These are phyloP conservation scores for Teunomyces pallodes DNA, from an alignment of 805 yeast species.

Conservation along the genomic window DNA sequence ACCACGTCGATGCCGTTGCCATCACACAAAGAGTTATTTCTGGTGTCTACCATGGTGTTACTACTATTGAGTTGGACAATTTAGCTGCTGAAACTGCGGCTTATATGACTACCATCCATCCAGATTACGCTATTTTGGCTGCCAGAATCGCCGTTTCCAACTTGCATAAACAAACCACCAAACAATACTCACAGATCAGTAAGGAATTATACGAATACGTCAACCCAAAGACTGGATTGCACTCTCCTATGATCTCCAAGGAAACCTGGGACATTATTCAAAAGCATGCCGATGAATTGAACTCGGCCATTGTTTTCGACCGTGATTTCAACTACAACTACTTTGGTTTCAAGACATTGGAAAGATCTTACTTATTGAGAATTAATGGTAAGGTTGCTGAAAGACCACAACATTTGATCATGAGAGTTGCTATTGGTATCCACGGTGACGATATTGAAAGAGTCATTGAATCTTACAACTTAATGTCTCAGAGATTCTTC, in stretches of 20 bases:
- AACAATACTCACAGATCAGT: slow-evolving; percentile 76
- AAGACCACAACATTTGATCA: slow-evolving; percentile 59
- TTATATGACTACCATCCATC: slow-evolving; percentile 94
- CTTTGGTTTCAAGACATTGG: slow-evolving; percentile 61
- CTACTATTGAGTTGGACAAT: slow-evolving; percentile 71
- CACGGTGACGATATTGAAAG: slow-evolving; percentile 53
- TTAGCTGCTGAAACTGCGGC: slow-evolving; percentile 96
- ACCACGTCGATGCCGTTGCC: slow-evolving; percentile 91
- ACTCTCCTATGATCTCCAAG: slow-evolving; percentile 42
- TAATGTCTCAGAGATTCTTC: slow-evolving; percentile 58
- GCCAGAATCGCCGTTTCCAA: slow-evolving; percentile 95
- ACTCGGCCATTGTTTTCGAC: slow-evolving; percentile 45
- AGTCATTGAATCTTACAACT: slow-evolving; percentile 55
- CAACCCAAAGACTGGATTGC: slow-evolving; percentile 74
- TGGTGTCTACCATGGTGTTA: slow-evolving; percentile 97
- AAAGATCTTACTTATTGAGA: slow-evolving; percentile 55
- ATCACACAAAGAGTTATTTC: slow-evolving; percentile 94
- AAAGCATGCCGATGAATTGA: slow-evolving; percentile 40
- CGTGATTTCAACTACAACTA: slow-evolving; percentile 56
- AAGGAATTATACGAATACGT: slow-evolving; percentile 70
- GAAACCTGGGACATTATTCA: slow-evolving; percentile 40
- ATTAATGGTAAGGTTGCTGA: slow-evolving; percentile 57
- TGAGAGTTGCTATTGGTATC: slow-evolving; percentile 63
- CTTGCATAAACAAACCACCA: slow-evolving; percentile 90
- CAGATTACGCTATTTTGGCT: slow-evolving; percentile 94